Base-by-base conservation (phyloP, 116 monocot species). In the Posidonia oceanica region DNA sequence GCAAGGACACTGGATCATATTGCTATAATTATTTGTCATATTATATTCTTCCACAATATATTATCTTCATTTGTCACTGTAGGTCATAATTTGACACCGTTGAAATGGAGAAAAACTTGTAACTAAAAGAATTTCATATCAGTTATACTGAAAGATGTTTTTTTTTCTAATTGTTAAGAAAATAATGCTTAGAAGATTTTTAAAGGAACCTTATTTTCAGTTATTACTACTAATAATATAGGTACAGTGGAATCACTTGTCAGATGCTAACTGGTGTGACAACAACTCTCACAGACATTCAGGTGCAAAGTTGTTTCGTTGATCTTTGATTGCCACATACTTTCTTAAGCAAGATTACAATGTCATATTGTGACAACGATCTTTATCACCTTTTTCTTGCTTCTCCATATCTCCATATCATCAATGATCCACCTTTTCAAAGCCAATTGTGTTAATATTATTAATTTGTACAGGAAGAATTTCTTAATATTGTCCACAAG, bases 211-310 rank as follows among this genome's bases (percentile, higher is more conserved):
- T 48, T 48, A 48, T 48, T 12, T 60, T 8, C 22, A 21, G 21
- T 60, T 23, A 66, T 48, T 51, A 48, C 37, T 51, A 14, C 5
- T n/a, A 59, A 54, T 51, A 23, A 53, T 84, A 58, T 80, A 98
- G 98, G 84, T 98, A 80, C 72, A 98, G 98, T 81, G 98, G 98
- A 71, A 98, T 98, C 64, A 98, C 98, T 57, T 20, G 48, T 74
- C 90, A 98, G 67, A 98, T 98, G 98, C 75, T 98, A 71, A 64
- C 74, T 84, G 85, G 64, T 66, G 98, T 98, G 59, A 90, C 87
- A 41, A 93, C 98, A 75, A 93, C 87, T 71, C 82, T 98, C 5
- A 62, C 79, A 75, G 98, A 98, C 70, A 83, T 98, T 80, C 98
- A 98, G 89, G 98, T 93, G 52, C 52, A 52, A 40, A 40, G 8